Evolutionary conservation across 1,139 yeast genomes (phyloP).

Genomic region (Geotrichum phurueaensis): DNA sequence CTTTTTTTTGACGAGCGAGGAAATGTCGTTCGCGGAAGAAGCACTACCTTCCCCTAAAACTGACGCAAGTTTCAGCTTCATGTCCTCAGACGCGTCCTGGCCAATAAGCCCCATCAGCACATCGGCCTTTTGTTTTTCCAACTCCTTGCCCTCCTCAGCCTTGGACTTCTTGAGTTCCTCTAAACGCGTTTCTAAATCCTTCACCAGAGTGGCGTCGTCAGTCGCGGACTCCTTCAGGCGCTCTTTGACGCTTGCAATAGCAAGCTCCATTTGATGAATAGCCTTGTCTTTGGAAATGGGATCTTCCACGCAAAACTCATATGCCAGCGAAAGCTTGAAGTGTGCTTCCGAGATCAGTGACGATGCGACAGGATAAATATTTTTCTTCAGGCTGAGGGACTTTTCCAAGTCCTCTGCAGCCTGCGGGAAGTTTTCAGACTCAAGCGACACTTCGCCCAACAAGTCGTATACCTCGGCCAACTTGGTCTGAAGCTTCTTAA

Average conservation of each 20-base stretch:
- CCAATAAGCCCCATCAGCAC: constrained; percentile 62
- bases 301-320: constrained; percentile 60
- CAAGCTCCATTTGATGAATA: constrained; percentile 48
- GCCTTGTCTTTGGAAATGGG: constrained; percentile 41
- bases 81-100: constrained; percentile 34
- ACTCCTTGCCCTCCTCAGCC: constrained; percentile 47
- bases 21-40: constrained; percentile 47
- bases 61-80: constrained; percentile 13
- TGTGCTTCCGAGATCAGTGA: constrained; percentile 71
- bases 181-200: constrained; percentile 43
- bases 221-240: constrained; percentile 40
- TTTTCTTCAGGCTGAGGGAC: constrained; percentile 51
- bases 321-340: constrained; percentile 73
- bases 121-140: constrained; percentile 51
- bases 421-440: constrained; percentile 72
- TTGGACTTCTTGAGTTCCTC: constrained; percentile 42
- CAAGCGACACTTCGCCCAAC: constrained; percentile 83
- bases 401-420: constrained; percentile 61
- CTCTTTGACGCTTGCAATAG: constrained; percentile 54
- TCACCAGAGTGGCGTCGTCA: constrained; percentile 47
- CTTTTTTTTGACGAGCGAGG: constrained; percentile 51
- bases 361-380: constrained; percentile 49
- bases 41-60: constrained; percentile 15
- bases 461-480: constrained; percentile 73
- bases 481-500: constrained; percentile 43